phyloP scores from a whole-genome alignment of 495 filamentous ascomycete species.

The Penicillium soppii region DNA sequence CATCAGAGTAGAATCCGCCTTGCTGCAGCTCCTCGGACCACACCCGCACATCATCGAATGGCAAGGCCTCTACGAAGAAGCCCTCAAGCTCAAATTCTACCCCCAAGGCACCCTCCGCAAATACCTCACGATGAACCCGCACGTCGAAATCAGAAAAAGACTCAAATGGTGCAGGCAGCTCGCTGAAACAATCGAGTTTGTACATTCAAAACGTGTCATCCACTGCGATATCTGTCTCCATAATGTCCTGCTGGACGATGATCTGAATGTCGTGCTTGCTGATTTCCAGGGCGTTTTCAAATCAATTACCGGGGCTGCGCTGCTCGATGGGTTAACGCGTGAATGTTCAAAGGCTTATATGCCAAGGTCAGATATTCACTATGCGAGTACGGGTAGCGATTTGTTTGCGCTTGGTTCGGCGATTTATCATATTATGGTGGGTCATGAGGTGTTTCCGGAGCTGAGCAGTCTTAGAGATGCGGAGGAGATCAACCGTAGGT shows the following conservation, averaged over 20 bases:
- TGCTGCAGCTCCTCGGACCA: constrained; percentile 13
- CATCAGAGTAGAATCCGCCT: constrained; percentile 15
- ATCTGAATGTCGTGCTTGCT: constrained; percentile 12
- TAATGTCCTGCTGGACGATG: constrained; percentile 20
- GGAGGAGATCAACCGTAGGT: constrained; percentile 1
- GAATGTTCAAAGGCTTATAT: constrained; percentile 21
- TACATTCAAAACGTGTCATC: background rate
- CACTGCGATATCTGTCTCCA: constrained; percentile 23
- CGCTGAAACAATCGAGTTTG: background rate
- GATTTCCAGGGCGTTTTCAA: constrained; percentile 23
- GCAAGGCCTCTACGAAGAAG: constrained; percentile 11
- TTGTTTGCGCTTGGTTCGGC: constrained; percentile 24
- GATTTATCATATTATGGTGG: constrained; percentile 19
- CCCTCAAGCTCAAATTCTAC: constrained; percentile 16
- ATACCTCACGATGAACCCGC: constrained; percentile 5
- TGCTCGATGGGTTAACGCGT: constrained; percentile 13
- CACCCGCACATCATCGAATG: constrained; percentile 20
- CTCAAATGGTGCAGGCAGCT: background rate
- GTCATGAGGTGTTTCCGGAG: constrained; percentile 20
- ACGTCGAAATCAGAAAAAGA: too few species aligned
- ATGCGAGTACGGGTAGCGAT: constrained; percentile 17
- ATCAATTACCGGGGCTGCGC: background rate
- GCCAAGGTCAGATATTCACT: constrained; percentile 9
- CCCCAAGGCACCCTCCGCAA: constrained; percentile 13
- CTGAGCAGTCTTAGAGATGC: constrained; percentile 11